Evolutionary conservation across 768 basidiomycete genomes (phyloP), one percentile per base, ranked within the genome.

Genomic region (Trametes gibbosa): DNA sequence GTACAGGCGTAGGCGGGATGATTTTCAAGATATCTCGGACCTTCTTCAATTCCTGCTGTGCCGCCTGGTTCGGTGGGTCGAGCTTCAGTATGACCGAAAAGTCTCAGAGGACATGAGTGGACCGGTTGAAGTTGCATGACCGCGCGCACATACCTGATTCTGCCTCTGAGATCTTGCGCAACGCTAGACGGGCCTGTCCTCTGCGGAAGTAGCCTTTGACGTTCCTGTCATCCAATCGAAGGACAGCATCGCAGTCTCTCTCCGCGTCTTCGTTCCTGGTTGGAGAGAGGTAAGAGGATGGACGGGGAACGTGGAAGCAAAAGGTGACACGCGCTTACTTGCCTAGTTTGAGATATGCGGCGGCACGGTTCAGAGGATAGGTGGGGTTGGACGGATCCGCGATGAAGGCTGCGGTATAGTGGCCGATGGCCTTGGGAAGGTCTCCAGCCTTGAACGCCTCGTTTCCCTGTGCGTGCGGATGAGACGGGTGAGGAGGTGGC

Each of bases 271-370:
- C 81, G 64, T 83, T 78, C 68, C 92, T 32, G 29, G 10, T 32
- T 94, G 58, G 5, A 8, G 14, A 24, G 50, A 23, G 19, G 49
- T 24, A 19, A 32, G 1, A 39, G 25, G 24, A 34, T 17, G 32
- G 6, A 19, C 45, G 8, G 37, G 23, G 8, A 14, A 21, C 13
- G 21, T 13, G 17, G 29, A 2, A 23, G 9, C 29, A 7, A 17
- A 17, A 34, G 39, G 25, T 17, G 24, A 21, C 54, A 61, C 50
- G 66, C 73, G 87, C 92, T 77, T 79, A 94, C 94, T 96, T 97
- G 83, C 85, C 87, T 76, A 96, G 82, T 80, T 94, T 95, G 61
- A 98, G 81, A 76, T 95, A 95, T 25, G 93, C 92, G 35, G 92
- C 90, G 3, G 93, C 91, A 43, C 95, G 84, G 69, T 98, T 98